A percentile compares a stretch with the other conserved stretches of the same genome.
These are phyloP conservation scores for Jacaranda copaia DNA, from an alignment of 257 asterid genomes.

Conservation along the genomic window DNA sequence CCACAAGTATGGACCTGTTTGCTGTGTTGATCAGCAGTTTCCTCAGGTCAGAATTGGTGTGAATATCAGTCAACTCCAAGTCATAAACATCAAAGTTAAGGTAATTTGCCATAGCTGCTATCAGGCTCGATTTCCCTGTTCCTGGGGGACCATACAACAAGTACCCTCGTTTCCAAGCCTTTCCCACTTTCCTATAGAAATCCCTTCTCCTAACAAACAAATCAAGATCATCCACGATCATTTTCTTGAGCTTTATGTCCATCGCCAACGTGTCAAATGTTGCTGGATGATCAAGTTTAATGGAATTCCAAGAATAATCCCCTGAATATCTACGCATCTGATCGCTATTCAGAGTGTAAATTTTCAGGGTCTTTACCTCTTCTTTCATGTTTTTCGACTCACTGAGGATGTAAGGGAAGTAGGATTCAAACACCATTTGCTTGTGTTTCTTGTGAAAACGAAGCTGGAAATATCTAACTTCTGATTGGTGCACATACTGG, in stretches of 20 bases:
- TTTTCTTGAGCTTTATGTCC: conserved; percentile 50
- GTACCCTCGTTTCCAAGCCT: conserved; percentile 69
- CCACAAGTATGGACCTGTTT: conserved; percentile 55
- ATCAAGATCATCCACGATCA: conserved; percentile 56
- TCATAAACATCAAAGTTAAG: conserved; percentile 61
- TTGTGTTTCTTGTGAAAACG: conserved; percentile 53
- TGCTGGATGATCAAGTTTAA: conserved; percentile 61
- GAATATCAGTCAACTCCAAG: conserved; percentile 51
- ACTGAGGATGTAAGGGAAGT: conserved; percentile 45
- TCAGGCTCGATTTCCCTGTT: conserved; percentile 62
- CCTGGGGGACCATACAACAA: conserved; percentile 63
- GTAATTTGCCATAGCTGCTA: conserved; percentile 66
- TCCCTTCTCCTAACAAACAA: conserved; percentile 50
- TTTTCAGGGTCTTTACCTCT: conserved; percentile 49
- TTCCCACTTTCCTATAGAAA: conserved; percentile 53
- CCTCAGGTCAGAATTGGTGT: conserved; percentile 48
- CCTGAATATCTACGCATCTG: conserved; percentile 40
- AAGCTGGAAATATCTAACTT: conserved; percentile 38
- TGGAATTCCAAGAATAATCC: conserved; percentile 44
- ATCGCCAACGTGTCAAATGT: conserved; percentile 57
- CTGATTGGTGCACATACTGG: conserved; percentile 33
- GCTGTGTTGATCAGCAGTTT: conserved; percentile 47
- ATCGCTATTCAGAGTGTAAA: conserved; percentile 43
- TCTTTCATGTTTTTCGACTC: conserved; percentile 36
- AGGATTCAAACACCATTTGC: conserved; percentile 43